phyloP scores from a whole-genome alignment of 805 yeast genomes.

The Osmozyma mogii region DNA sequence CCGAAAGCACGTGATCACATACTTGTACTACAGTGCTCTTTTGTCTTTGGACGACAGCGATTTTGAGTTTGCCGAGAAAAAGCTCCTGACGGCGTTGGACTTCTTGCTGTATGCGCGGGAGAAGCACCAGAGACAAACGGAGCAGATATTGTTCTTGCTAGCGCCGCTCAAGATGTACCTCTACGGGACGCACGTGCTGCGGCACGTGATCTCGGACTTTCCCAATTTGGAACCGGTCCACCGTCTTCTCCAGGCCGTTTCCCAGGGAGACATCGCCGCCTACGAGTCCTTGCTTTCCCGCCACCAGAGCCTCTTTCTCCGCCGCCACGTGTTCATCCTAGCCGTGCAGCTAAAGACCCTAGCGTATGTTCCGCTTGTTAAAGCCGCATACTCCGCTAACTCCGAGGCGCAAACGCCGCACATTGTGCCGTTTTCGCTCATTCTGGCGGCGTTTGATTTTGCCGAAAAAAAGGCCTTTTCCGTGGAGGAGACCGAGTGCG shows the following conservation, averaged over 20 bases:
- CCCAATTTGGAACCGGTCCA: constrained; percentile 37
- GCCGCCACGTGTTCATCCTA: constrained; percentile 52
- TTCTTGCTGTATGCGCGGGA: constrained; percentile 13
- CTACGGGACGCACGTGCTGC: constrained; percentile 35
- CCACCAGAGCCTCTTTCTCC: constrained; percentile 45
- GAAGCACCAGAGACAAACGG: constrained; percentile 21
- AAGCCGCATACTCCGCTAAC: constrained; percentile 21
- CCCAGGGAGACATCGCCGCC: constrained; percentile 47
- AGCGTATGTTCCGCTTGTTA: constrained; percentile 45
- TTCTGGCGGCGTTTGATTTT: constrained; percentile 35
- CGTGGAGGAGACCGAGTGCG: constrained; percentile 58
- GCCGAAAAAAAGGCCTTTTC: constrained; percentile 6
- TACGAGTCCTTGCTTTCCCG: constrained; percentile 41
- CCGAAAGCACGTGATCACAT: constrained; percentile 36
- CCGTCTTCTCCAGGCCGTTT: constrained; percentile 40
- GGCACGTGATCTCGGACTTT: constrained; percentile 36
- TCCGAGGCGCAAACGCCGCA: constrained; percentile 20
- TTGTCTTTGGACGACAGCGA: constrained; percentile 61
- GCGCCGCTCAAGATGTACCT: constrained; percentile 56
- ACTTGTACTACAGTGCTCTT: constrained; percentile 62
- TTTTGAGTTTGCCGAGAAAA: constrained; percentile 40
- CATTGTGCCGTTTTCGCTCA: constrained; percentile 33
- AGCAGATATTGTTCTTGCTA: constrained; percentile 48
- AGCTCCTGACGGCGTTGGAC: constrained; percentile 44
- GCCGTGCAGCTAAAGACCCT: constrained; percentile 44